Evolutionary conservation across 257 asterid species (phyloP).

Genomic region (Lycium ferocissimum): DNA sequence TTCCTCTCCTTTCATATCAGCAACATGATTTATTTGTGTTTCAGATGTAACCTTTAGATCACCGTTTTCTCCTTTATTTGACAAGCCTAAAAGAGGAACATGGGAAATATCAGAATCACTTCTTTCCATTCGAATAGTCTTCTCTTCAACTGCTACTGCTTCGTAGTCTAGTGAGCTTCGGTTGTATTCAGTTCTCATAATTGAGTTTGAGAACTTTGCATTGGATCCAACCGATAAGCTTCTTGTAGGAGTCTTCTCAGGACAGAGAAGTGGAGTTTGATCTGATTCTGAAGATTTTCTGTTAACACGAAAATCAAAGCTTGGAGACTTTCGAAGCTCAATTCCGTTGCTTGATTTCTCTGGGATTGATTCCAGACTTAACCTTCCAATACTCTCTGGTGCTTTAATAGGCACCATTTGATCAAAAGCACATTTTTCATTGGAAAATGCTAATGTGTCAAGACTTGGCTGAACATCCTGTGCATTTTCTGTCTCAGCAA

Average conservation of each 20-base stretch:
- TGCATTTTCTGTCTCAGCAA: slow-evolving; percentile 20
- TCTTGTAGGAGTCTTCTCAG: slow-evolving; percentile 54
- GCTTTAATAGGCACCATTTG: slow-evolving; percentile 13
- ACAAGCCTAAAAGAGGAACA: slow-evolving; percentile 35
- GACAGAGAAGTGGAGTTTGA: slow-evolving; percentile 68
- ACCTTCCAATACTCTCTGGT: slow-evolving; percentile 30
- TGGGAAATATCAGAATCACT: slow-evolving; percentile 55
- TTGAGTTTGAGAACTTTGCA: slow-evolving; percentile 38
- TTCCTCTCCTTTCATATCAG: slow-evolving; percentile 30
- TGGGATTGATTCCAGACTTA: slow-evolving; percentile 37
- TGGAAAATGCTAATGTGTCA: background rate
- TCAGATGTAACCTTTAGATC: slow-evolving; percentile 21
- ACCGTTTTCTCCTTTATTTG: slow-evolving; percentile 35
- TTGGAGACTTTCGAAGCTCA: slow-evolving; percentile 63
- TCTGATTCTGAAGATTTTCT: slow-evolving; percentile 62
- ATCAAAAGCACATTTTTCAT: slow-evolving; percentile 16
- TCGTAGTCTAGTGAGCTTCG: slow-evolving; percentile 42
- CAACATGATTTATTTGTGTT: slow-evolving; percentile 34
- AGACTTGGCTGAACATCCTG: slow-evolving; percentile 30
- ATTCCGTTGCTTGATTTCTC: slow-evolving; percentile 6
- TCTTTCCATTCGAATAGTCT: slow-evolving; percentile 72
- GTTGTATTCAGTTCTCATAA: slow-evolving; percentile 33
- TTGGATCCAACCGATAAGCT: slow-evolving; percentile 56
- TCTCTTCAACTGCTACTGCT: slow-evolving; percentile 53
- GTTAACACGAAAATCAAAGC: slow-evolving; percentile 66